Percentiles rank a stretch among this genome's conserved stretches.
Conservation (phyloP, 192 early-diverging fungal species). For the Entrophospora sp. region DNA sequence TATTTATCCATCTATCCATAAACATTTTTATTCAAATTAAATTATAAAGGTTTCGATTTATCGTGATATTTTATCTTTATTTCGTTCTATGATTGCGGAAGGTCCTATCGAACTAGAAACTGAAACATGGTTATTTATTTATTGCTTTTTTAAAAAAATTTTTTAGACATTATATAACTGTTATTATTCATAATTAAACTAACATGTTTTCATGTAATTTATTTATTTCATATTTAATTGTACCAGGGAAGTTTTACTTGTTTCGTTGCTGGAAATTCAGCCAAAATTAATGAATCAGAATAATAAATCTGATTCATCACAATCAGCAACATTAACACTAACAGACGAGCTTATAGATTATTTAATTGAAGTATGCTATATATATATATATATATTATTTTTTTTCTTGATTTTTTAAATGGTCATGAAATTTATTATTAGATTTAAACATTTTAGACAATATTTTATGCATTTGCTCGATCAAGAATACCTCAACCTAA, state of each 20-base stretch:
- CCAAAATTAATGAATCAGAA: constrained; percentile 42
- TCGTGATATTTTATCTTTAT: constrained; percentile 60
- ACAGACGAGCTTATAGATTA: constrained; percentile 56
- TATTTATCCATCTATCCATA: too few species aligned
- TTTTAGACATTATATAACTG: too few species aligned
- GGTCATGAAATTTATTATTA: background rate
- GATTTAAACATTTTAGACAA: constrained; percentile 34
- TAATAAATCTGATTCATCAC: constrained; percentile 30
- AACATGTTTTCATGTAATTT: too few species aligned
- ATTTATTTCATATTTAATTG: background rate
- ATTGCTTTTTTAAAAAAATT: background rate
- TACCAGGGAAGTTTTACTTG: constrained; percentile 46
- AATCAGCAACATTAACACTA: constrained; percentile 23
- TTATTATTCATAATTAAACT: too few species aligned
- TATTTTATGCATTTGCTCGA: constrained; percentile 58
- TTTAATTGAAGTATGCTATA: constrained; percentile 50
- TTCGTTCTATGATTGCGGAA: constrained; percentile 47
- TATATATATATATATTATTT: background rate
- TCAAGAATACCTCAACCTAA: constrained; percentile 37
- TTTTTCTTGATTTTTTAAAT: background rate
- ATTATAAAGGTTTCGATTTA: constrained; percentile 50
- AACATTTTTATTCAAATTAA: too few species aligned
- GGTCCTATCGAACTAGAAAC: constrained; percentile 45
- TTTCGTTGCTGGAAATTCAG: constrained; percentile 54
- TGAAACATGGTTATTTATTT: constrained; percentile 37